Base-by-base conservation (phyloP, 108 stramenopile genomes). In the Discostella pseudostelligera region DNA sequence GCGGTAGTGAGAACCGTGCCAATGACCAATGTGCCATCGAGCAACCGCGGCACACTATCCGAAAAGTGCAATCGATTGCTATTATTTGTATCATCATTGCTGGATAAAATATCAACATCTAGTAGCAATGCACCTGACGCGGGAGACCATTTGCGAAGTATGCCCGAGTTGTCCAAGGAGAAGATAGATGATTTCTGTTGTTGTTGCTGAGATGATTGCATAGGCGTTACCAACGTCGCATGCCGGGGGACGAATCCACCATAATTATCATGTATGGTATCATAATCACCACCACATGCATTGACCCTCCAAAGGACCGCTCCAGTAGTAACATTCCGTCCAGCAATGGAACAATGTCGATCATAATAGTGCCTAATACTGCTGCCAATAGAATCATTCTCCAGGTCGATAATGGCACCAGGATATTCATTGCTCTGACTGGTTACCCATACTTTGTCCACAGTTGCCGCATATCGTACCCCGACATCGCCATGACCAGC, bases 401-500 rank as follows among this genome's bases (percentile, higher is more conserved):
- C 35, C 43, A 9, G 45, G 40, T 65, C 53, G 6, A 53, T 12
- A 0, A 73, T 35, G 1, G 65, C 65, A 0, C 39, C 28, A 3
- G 72, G 72, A 67, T 60, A 39, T 22, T 60, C 48, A 20, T 70
- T 49, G 8, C 59, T 56, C 40, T 78, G 65, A 16, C 57, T 67
- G 5, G 77, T 72, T 0, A 78, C 43, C 77, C 72, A 73, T 8
- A 73, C 22, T 62, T 20, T 19, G 2, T 28, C 10, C 10, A 35
- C 25, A n/a, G 3, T 9, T 0, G 7, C 22, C 2, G 74, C 79
- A 37, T 63, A 73, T 5, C 39, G 59, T 2, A 72, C 54, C 21
- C 48, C 82, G 62, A 47, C 44, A 32, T 50, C 59, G 17, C 85
- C 87, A 75, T 93, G 92, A n/a, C 92, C 92, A 16, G 87, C 56